These are phyloP conservation scores for Coemansia erecta DNA, from an alignment of 192 early-diverging fungal genomes.

Conservation along the genomic window DNA sequence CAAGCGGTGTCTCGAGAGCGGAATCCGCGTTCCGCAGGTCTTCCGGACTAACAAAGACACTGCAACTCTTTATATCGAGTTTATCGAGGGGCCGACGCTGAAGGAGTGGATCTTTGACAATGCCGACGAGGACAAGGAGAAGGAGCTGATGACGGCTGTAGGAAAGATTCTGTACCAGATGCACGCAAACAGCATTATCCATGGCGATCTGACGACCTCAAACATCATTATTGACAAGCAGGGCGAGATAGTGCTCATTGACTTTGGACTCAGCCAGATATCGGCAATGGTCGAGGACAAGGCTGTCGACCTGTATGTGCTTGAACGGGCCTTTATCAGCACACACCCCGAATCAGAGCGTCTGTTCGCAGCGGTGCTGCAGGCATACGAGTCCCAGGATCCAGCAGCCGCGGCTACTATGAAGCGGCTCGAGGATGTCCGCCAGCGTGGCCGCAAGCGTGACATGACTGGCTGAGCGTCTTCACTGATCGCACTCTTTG, in stretches of 20 bases:
- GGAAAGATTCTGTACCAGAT: constrained; percentile 71
- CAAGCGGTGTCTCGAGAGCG: constrained; percentile 64
- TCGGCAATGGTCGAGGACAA: constrained; percentile 89
- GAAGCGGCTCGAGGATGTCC: constrained; percentile 77
- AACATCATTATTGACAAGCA: constrained; percentile 77
- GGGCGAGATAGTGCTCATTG: constrained; percentile 69
- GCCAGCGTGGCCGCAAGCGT: constrained; percentile 78
- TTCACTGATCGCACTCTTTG: neutral
- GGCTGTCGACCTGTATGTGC: constrained; percentile 98
- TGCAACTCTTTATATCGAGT: constrained; percentile 88
- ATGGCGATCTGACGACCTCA: constrained; percentile 96
- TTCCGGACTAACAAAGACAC: constrained; percentile 73
- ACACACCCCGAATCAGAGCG: constrained; percentile 86
- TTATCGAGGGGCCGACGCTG: constrained; percentile 73
- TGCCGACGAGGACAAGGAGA: constrained; percentile 17
- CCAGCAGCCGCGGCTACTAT: constrained; percentile 52
- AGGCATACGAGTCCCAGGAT: constrained; percentile 64
- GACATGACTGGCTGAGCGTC: constrained; percentile 68
- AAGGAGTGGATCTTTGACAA: constrained; percentile 62
- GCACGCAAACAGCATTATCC: constrained; percentile 85
- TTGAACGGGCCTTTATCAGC: constrained; percentile 87
- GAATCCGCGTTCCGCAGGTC: constrained; percentile 79
- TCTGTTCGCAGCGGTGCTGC: constrained; percentile 74
- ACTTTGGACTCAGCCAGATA: constrained; percentile 93
- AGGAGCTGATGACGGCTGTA: constrained; percentile 54